Conservation (phyloP, 345 rosid species). For the Nephelium lappaceum region DNA sequence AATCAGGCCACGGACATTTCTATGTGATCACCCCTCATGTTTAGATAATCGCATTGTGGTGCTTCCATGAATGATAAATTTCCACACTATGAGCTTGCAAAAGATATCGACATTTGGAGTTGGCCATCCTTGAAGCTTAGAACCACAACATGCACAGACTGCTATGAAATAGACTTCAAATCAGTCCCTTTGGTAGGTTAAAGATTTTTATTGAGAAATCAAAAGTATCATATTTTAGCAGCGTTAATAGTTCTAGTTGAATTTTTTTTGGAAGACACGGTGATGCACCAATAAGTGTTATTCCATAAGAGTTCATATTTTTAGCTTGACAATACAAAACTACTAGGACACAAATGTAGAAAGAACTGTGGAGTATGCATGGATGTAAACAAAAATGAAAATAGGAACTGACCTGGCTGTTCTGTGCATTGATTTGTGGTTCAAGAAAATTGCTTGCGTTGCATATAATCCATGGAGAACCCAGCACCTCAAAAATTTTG, state of each 20-base stretch:
- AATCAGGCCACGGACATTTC: background rate
- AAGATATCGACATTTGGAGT: slow-evolving; percentile 13
- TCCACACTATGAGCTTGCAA: slow-evolving; percentile 12
- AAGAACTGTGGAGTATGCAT: background rate
- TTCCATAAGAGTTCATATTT: background rate
- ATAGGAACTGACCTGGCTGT: slow-evolving; percentile 27
- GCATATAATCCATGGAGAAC: slow-evolving; percentile 37
- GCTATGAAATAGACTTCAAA: slow-evolving; percentile 4
- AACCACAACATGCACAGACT: slow-evolving; percentile 23
- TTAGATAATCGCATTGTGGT: background rate
- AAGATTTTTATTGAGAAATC: background rate
- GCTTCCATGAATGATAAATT: slow-evolving; percentile 4
- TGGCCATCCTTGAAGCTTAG: slow-evolving; percentile 30
- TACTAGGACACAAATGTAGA: too few species aligned
- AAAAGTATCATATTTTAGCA: background rate
- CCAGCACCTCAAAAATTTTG: slow-evolving; percentile 39
- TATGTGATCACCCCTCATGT: background rate
- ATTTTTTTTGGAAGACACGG: background rate
- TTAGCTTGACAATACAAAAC: background rate
- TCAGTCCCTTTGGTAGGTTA: background rate
- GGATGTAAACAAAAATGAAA: background rate
- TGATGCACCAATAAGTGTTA: background rate
- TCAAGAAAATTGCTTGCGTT: slow-evolving; percentile 23
- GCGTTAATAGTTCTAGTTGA: background rate
- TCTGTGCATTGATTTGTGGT: slow-evolving; percentile 25